Evolutionary conservation across 139 green algal genomes (phyloP).

Genomic region (Astrephomene gubernaculifera): DNA sequence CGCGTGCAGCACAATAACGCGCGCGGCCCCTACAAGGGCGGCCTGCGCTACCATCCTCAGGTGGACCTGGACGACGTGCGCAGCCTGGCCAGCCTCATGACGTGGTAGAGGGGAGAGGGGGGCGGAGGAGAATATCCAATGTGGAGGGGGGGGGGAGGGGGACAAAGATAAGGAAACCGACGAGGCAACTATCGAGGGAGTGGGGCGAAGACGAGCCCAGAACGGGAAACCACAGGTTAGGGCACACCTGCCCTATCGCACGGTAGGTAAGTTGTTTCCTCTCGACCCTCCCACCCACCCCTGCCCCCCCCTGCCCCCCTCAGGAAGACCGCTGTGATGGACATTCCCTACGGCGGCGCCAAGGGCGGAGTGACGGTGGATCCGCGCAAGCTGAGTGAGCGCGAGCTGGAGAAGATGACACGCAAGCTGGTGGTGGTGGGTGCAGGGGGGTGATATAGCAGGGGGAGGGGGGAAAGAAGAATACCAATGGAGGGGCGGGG

Average conservation of each 20-base stretch:
- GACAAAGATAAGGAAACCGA: background rate
- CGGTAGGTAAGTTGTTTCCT: too few relatives aligned
- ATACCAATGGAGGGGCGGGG: background rate
- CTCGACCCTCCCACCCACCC: too few relatives aligned
- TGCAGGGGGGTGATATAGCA: background rate
- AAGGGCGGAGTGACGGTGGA: slow-evolving; percentile 77
- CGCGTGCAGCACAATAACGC: slow-evolving; percentile 94
- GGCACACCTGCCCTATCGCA: too few relatives aligned
- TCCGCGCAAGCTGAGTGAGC: slow-evolving; percentile 73
- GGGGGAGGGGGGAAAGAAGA: background rate
- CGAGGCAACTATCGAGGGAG: background rate
- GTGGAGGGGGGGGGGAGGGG: background rate
- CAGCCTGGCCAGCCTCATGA: slow-evolving; percentile 62
- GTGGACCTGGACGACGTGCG: slow-evolving; percentile 82
- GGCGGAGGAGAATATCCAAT: too few relatives aligned
- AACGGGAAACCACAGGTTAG: too few relatives aligned
- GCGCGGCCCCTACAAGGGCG: slow-evolving; percentile 88
- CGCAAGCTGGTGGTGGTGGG: slow-evolving; percentile 88
- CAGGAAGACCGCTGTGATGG: slow-evolving; percentile 95
- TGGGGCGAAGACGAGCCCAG: background rate
- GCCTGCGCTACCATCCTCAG: slow-evolving; percentile 79
- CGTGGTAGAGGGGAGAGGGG: background rate
- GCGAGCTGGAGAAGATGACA: slow-evolving; percentile 92
- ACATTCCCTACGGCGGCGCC: slow-evolving; percentile 94
- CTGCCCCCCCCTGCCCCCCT: background rate